Conservation (phyloP, 2,329 filamentous ascomycete genomes). For the Alternaria consortialis region DNA sequence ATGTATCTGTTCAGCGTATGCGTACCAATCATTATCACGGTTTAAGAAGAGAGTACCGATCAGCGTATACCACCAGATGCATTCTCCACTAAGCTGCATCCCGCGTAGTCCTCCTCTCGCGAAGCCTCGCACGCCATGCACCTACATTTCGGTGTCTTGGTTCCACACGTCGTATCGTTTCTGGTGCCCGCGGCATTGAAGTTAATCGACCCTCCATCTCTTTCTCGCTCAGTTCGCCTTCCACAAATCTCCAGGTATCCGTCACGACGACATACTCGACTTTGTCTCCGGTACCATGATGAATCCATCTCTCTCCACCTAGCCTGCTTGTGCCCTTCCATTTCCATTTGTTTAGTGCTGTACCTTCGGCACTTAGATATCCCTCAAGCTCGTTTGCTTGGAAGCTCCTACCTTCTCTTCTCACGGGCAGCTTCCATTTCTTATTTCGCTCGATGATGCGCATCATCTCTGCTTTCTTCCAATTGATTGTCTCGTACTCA, state of each 20-base stretch:
- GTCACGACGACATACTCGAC: conserved; percentile 17
- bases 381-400: conserved; percentile 7
- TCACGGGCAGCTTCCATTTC: conserved; percentile 13
- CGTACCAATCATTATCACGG: not conserved
- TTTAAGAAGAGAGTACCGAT: not conserved
- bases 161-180: not conserved
- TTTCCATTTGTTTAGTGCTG: conserved; percentile 19
- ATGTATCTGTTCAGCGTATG: not conserved
- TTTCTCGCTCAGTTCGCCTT: conserved; percentile 2
- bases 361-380: conserved; percentile 18
- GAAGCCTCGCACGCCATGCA: not conserved
- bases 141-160: not conserved
- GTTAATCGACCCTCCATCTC: not conserved
- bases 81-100: not conserved
- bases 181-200: not conserved
- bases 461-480: conserved; percentile 25
- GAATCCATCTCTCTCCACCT: conserved; percentile 11
- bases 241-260: conserved; percentile 18
- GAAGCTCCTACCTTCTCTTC: not conserved
- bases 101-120: not conserved
- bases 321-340: conserved; percentile 22
- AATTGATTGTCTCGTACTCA: conserved; percentile 22
- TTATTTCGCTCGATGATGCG: conserved; percentile 20
- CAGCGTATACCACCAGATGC: too few relatives aligned
- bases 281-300: conserved; percentile 15